Percentiles rank a stretch among this genome's conserved stretches.
These are phyloP conservation scores for Karstenula rhodostoma DNA, from an alignment of 2,329 filamentous ascomycete species.

Conservation along the genomic window DNA sequence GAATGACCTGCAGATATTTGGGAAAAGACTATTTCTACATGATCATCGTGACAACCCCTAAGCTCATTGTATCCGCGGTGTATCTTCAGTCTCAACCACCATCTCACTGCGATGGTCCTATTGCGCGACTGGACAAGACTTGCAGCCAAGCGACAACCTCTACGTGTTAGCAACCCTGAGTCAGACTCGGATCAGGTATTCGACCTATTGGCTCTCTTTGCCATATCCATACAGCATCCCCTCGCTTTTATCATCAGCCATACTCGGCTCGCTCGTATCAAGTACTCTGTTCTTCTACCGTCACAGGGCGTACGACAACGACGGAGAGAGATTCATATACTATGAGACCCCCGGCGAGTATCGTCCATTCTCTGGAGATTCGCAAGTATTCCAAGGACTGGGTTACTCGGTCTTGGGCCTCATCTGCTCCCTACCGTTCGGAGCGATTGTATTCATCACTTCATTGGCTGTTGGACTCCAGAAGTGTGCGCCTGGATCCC, in stretches of 20 bases:
- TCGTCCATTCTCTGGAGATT: background rate
- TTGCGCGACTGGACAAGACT: slow-evolving; percentile 21
- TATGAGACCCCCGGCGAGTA: background rate
- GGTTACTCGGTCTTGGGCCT: slow-evolving; percentile 17
- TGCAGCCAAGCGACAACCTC: slow-evolving; percentile 13
- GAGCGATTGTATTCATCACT: background rate
- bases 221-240: slow-evolving; percentile 22
- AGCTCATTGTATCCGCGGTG: slow-evolving; percentile 5
- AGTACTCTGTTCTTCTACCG: slow-evolving; percentile 18
- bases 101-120: slow-evolving; percentile 12
- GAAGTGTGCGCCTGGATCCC: slow-evolving; percentile 18
- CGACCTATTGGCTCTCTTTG: slow-evolving; percentile 22
- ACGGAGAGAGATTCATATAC: background rate
- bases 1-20: background rate
- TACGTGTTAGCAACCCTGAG: slow-evolving; percentile 20
- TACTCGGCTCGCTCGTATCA: slow-evolving; percentile 19
- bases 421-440: background rate
- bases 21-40: background rate
- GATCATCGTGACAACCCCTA: background rate
- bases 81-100: slow-evolving; percentile 15
- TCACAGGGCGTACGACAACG: slow-evolving; percentile 5
- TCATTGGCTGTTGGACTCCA: slow-evolving; percentile 7
- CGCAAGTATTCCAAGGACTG: background rate
- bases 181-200: slow-evolving; percentile 19
- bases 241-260: slow-evolving; percentile 10